These are phyloP conservation scores for Candida mattraensis DNA, from an alignment of 805 yeast genomes.

Conservation along the genomic window DNA sequence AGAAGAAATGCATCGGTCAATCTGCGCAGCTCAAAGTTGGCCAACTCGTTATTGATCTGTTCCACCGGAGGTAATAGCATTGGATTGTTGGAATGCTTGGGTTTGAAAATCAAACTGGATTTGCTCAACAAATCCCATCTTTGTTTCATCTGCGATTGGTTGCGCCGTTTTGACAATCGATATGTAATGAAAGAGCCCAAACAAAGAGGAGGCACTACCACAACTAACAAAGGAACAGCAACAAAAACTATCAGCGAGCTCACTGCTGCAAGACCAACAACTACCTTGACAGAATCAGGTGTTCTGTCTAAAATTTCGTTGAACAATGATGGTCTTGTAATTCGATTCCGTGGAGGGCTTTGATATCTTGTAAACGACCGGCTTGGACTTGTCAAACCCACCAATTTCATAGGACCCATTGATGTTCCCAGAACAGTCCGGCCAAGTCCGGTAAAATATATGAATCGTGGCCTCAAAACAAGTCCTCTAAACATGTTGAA, in stretches of 20 bases:
- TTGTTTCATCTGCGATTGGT: slow-evolving; percentile 15
- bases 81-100: slow-evolving; percentile 14
- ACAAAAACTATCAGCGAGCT: slow-evolving; percentile 32
- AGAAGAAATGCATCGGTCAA: slow-evolving; percentile 31
- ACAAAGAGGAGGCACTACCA: slow-evolving; percentile 33
- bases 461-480: too few relatives aligned
- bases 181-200: slow-evolving; percentile 27
- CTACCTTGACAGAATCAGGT: slow-evolving; percentile 33
- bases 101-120: slow-evolving; percentile 28
- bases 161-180: slow-evolving; percentile 13
- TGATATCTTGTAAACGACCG: too few relatives aligned
- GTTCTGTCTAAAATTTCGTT: slow-evolving; percentile 21
- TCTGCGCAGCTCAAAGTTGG: slow-evolving; percentile 32
- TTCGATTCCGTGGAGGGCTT: slow-evolving; percentile 26
- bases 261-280: slow-evolving; percentile 25
- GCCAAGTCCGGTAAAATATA: too few relatives aligned
- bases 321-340: slow-evolving; percentile 17
- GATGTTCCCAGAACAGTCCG: too few relatives aligned
- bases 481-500: too few relatives aligned
- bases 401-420: too few relatives aligned
- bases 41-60: slow-evolving; percentile 30
- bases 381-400: too few relatives aligned
- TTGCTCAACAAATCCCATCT: slow-evolving; percentile 27
- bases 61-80: slow-evolving; percentile 26
- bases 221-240: slow-evolving; percentile 32